phyloP scores from a whole-genome alignment of 805 yeast genomes.

The Saturnispora zaruensis region DNA sequence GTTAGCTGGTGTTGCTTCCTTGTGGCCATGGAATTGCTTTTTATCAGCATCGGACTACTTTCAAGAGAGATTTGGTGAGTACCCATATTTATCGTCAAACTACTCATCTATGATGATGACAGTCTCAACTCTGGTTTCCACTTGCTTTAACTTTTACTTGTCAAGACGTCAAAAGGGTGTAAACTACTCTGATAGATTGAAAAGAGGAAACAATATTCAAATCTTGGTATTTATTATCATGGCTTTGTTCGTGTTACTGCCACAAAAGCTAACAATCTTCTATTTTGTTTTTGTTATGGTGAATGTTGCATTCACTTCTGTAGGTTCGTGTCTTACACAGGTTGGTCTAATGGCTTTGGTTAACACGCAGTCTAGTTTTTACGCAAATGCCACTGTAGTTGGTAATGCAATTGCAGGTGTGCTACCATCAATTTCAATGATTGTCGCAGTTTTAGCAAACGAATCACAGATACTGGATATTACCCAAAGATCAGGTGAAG shows the following conservation, averaged over 20 bases:
- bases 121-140: conserved; percentile 62
- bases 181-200: conserved; percentile 48
- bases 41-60: conserved; percentile 81
- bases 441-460: conserved; percentile 37
- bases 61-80: conserved; percentile 46
- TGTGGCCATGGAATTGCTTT: conserved; percentile 98
- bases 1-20: conserved; percentile 63
- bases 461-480: conserved; percentile 8
- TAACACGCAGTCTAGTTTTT: conserved; percentile 63
- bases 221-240: conserved; percentile 48
- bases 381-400: conserved; percentile 85
- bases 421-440: conserved; percentile 68
- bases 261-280: conserved; percentile 25
- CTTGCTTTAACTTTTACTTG: conserved; percentile 49
- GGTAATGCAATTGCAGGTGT: conserved; percentile 96
- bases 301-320: conserved; percentile 54
- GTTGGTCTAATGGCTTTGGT: conserved; percentile 87
- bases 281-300: conserved; percentile 50
- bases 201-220: conserved; percentile 52
- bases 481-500: conserved; percentile 22
- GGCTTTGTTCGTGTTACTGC: conserved; percentile 40
- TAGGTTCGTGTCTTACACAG: conserved; percentile 78
- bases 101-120: conserved; percentile 87
- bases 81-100: conserved; percentile 41
- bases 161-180: conserved; percentile 58